Evolutionary conservation across 2,329 filamentous ascomycete species (phyloP), one percentile per base, ranked within the genome.

Genomic region (Colletotrichum gloeosporioides): DNA sequence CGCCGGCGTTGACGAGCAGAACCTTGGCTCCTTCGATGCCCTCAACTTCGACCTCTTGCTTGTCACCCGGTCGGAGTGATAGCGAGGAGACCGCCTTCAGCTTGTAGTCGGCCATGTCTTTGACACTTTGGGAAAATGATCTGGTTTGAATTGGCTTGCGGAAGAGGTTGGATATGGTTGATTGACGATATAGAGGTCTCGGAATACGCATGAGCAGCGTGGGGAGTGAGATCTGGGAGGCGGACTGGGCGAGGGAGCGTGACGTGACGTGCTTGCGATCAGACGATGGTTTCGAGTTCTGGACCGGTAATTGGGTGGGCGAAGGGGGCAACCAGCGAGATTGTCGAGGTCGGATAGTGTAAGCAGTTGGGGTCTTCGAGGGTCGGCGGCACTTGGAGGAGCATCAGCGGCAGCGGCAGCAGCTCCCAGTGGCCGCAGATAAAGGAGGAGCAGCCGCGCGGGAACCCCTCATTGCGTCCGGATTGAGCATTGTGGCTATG

Each of bases 11-110:
- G 78, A 97, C 89, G 6, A 99, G 90, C 7, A 99, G 88, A 4
- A 99, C 93, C 85, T 98, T 99, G 78, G 92, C 95, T 49, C 91
- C 93, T 73, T 96, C 93, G 59, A 99, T 89, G 25, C 96, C 97
- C 81, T 99, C 96, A 6, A 99, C 94, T 81, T 98, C 96, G 16
- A 92, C 94, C 85, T 99, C 96, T 78, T 94, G 90, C 88, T 98
- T 99, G 80, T 97, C 93, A 25, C 95, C 93, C 34, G 93, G 92
- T 83, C 94, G 91, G 78, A 99, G 88, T 78, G 93, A 90, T 72
- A 98, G 89, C 80, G 93, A 94, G 63, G 90, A 90, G 77, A 98
- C 86, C 82, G 91, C 94, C 85, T 97, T 98, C 82, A 98, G 91
- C 82, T 92, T 93, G 83, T 90, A 93, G 81, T 92, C 90, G 44